A percentile compares a stretch with the other conserved stretches of the same genome.
Evolutionary conservation across 352 stramenopile species (phyloP).

Genomic region (Phytophthora brassicae): DNA sequence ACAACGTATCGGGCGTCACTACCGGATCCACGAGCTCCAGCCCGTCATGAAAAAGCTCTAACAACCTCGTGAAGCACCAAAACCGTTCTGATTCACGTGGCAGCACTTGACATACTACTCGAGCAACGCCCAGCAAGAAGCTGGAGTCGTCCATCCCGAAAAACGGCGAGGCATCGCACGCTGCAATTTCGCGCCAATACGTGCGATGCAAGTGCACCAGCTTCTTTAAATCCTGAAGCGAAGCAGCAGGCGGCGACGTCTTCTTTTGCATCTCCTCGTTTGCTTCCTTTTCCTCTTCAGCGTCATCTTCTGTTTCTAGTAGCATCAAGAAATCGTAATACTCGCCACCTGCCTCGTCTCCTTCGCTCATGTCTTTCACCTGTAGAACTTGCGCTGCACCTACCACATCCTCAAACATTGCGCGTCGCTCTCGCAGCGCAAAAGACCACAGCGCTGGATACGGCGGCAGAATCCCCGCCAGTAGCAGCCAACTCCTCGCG

Average conservation of each 20-base stretch:
- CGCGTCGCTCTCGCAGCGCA: conserved; percentile 42
- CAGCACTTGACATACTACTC: conserved; percentile 47
- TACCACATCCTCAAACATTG: conserved; percentile 73
- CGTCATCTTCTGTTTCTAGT: conserved; percentile 2
- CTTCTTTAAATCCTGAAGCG: conserved; percentile 19
- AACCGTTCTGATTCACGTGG: conserved; percentile 53
- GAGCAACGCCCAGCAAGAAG: conserved; percentile 39
- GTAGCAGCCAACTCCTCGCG: conserved; percentile 57
- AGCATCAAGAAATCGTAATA: conserved; percentile 33
- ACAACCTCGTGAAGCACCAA: conserved; percentile 65
- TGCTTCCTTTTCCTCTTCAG: background rate
- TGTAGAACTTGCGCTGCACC: conserved; percentile 53
- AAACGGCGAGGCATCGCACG: conserved; percentile 23
- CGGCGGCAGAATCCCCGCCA: conserved; percentile 53
- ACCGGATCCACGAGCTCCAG: conserved; percentile 46
- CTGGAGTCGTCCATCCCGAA: conserved; percentile 43
- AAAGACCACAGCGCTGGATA: conserved; percentile 69
- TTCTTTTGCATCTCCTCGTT: conserved; percentile 3
- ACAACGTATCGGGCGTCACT: conserved; percentile 37
- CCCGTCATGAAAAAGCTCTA: conserved; percentile 61
- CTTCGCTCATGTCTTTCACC: conserved; percentile 17
- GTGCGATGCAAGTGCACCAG: conserved; percentile 47
- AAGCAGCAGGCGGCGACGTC: background rate
- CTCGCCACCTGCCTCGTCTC: conserved; percentile 10
- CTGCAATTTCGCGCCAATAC: conserved; percentile 46